These are phyloP conservation scores for Amborella trichopoda DNA, from an alignment of 164 flowering plant genomes.

Conservation along the genomic window DNA sequence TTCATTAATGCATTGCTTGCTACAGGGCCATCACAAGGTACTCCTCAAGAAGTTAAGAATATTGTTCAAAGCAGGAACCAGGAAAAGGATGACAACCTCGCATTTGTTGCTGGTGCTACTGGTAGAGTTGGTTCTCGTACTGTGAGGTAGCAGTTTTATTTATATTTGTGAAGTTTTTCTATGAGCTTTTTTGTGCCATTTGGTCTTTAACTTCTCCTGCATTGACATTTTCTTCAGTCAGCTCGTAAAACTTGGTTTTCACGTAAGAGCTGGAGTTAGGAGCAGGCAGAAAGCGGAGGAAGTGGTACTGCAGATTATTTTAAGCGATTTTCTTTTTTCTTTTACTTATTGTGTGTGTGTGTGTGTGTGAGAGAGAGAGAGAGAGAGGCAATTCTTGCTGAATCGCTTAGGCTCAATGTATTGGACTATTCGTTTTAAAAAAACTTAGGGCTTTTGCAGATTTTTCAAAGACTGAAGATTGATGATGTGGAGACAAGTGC, in stretches of 20 bases:
- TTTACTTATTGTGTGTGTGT: too few relatives aligned
- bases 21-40: constrained; percentile 17
- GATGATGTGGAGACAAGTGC: constrained; percentile 23
- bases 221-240: constrained; percentile 42
- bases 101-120: constrained; percentile 94
- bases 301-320: too few relatives aligned
- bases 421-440: neutral
- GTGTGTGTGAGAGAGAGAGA: too few relatives aligned
- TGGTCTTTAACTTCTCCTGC: neutral
- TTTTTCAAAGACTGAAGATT: constrained; percentile 56
- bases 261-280: constrained; percentile 87
- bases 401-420: too few relatives aligned
- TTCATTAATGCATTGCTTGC: neutral
- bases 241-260: constrained; percentile 86
- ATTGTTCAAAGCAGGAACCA: constrained; percentile 22
- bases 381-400: too few relatives aligned
- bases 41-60: too few relatives aligned
- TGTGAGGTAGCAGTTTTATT: constrained; percentile 52
- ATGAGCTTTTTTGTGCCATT: neutral
- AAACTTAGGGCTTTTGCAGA: constrained; percentile 28
- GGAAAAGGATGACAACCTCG: constrained; percentile 49
- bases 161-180: neutral
- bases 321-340: too few relatives aligned
- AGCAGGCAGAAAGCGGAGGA: constrained; percentile 53
- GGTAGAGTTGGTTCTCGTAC: constrained; percentile 95